Percentiles rank a stretch among this genome's conserved stretches.
Conservation (phyloP, 1,139 yeast species). For the Zygosaccharomyces sapae region DNA sequence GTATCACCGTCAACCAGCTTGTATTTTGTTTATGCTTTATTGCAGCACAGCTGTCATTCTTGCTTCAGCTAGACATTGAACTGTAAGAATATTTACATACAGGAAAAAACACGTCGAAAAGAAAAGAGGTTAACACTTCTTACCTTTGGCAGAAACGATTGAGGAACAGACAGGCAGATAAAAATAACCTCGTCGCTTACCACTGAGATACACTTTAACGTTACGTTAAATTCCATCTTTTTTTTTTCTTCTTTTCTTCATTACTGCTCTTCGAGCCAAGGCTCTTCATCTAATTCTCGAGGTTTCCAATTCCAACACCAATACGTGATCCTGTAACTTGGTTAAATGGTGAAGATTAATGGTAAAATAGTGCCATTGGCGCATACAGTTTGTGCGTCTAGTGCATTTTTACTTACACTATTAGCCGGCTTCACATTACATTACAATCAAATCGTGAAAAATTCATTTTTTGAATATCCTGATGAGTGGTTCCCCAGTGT, state of each 20-base stretch:
- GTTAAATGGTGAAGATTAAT: slow-evolving; percentile 40
- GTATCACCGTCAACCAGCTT: too few species aligned
- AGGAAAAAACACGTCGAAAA: background rate
- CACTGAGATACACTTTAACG: too few species aligned
- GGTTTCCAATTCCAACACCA: background rate
- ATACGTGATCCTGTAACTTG: background rate
- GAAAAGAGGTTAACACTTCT: too few species aligned
- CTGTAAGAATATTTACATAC: background rate
- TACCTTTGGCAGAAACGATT: too few species aligned
- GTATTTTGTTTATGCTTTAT: too few species aligned
- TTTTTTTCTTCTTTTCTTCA: too few species aligned
- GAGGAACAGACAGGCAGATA: too few species aligned
- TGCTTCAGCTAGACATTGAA: background rate
- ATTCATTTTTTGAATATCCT: slow-evolving; percentile 84
- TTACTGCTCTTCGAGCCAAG: too few species aligned
- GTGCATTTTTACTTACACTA: slow-evolving; percentile 73
- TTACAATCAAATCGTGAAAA: slow-evolving; percentile 80
- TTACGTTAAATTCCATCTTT: too few species aligned
- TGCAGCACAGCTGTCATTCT: background rate
- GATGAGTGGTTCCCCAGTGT: slow-evolving; percentile 99
- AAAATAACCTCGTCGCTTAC: too few species aligned
- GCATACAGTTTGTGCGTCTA: slow-evolving; percentile 65
- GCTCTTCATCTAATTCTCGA: background rate
- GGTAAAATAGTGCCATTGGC: slow-evolving; percentile 64
- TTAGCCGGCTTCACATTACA: slow-evolving; percentile 69